Conservation (phyloP, 2,329 filamentous ascomycete genomes). For the Hypoxylon sp. region DNA sequence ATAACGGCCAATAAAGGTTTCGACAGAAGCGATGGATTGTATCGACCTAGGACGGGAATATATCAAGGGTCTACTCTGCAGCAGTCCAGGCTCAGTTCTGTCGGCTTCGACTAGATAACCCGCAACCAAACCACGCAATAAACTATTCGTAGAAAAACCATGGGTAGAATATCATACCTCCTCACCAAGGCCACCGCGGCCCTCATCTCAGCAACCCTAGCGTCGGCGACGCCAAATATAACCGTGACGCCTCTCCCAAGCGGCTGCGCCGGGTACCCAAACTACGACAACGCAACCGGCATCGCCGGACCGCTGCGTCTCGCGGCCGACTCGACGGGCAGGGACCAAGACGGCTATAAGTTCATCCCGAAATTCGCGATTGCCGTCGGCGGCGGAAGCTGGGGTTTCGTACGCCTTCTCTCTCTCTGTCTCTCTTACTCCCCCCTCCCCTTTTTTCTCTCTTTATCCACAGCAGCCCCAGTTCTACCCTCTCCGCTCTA, state of each 20-base stretch:
- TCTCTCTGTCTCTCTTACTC: too few species aligned
- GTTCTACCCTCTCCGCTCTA: neutral
- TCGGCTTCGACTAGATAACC: neutral
- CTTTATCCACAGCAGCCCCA: neutral
- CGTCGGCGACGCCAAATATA: slow-evolving; percentile 27
- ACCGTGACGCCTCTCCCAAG: slow-evolving; percentile 33
- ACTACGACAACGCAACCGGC: slow-evolving; percentile 36
- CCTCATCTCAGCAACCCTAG: neutral
- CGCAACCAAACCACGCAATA: neutral
- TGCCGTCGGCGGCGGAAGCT: slow-evolving; percentile 40
- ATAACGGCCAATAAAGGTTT: too few species aligned
- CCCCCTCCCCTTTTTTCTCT: too few species aligned
- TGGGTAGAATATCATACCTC: neutral
- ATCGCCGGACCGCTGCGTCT: slow-evolving; percentile 29
- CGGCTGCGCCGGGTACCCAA: slow-evolving; percentile 34
- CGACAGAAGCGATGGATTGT: too few species aligned
- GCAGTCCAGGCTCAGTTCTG: too few species aligned
- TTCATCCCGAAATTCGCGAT: slow-evolving; percentile 40
- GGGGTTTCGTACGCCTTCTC: slow-evolving; percentile 45
- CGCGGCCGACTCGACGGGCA: slow-evolving; percentile 34
- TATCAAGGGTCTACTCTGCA: too few species aligned
- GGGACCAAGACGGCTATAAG: slow-evolving; percentile 30
- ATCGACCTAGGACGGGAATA: too few species aligned
- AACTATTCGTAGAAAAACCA: neutral
- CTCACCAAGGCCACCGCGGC: neutral